Conservation (phyloP, 208 protist genomes). For the Acanthamoeba healyi region DNA sequence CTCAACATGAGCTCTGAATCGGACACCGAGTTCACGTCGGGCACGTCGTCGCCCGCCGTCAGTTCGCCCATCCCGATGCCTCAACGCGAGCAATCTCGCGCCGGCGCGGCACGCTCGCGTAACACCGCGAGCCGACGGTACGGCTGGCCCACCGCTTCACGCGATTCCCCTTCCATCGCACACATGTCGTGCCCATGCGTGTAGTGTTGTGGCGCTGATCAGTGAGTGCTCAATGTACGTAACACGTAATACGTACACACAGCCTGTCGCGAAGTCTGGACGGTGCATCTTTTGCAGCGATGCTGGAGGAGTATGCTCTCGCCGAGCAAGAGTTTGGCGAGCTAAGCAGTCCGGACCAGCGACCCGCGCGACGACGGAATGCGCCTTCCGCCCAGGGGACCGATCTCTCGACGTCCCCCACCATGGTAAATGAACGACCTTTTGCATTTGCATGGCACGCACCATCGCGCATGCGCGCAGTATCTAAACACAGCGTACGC, state of each 20-base stretch:
- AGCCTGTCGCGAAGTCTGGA: constrained; percentile 12
- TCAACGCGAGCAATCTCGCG: background rate
- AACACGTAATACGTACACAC: no score
- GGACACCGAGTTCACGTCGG: background rate
- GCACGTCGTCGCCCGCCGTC: background rate
- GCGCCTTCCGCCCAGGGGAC: background rate
- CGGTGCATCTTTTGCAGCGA: constrained; percentile 20
- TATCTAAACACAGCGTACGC: background rate
- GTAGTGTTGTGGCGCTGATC: background rate
- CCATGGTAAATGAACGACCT: background rate
- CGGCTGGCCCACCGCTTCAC: background rate
- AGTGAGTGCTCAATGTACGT: no score
- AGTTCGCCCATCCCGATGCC: constrained; percentile 38
- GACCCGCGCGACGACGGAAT: background rate
- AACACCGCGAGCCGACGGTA: background rate
- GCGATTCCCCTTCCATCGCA: no score
- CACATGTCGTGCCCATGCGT: background rate
- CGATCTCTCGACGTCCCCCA: background rate
- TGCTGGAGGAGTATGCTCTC: constrained; percentile 21
- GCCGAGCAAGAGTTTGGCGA: constrained; percentile 28
- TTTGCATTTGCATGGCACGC: no score
- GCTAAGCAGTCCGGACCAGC: background rate
- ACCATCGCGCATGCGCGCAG: background rate
- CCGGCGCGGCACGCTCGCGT: background rate
- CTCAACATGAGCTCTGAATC: constrained; percentile 25